A percentile compares a stretch with the other conserved stretches of the same genome.
Conservation (phyloP, 148 eudicot genomes). For the Fallopia convolvulus region DNA sequence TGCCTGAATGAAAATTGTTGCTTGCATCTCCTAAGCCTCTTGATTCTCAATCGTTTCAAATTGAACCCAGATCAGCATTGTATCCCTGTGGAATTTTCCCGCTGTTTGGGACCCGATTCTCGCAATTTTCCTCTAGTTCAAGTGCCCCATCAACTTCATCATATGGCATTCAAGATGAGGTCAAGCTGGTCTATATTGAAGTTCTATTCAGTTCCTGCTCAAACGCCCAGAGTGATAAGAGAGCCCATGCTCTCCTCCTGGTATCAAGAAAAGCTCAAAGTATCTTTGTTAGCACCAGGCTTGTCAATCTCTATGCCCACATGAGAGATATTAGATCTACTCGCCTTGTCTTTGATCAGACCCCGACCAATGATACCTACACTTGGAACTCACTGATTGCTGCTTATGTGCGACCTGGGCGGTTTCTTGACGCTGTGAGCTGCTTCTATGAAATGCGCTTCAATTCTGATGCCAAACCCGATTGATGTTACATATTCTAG, state of each 20-base stretch:
- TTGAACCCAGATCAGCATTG: slow-evolving; percentile 22
- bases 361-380: slow-evolving; percentile 45
- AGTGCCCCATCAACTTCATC: slow-evolving; percentile 17
- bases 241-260: slow-evolving; percentile 49
- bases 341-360: slow-evolving; percentile 34
- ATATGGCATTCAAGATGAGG: slow-evolving; percentile 21
- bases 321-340: slow-evolving; percentile 45
- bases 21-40: neutral
- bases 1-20: slow-evolving; percentile 8
- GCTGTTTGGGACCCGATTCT: slow-evolving; percentile 16
- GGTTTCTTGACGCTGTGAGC: slow-evolving; percentile 34
- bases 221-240: slow-evolving; percentile 23
- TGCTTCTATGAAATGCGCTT: slow-evolving; percentile 42
- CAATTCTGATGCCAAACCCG: slow-evolving; percentile 45
- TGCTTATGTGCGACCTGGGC: slow-evolving; percentile 47
- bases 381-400: slow-evolving; percentile 76
- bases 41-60: neutral
- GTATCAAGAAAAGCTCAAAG: slow-evolving; percentile 50
- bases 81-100: slow-evolving; percentile 20
- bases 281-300: slow-evolving; percentile 42
- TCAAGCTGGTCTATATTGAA: slow-evolving; percentile 39
- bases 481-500: slow-evolving; percentile 78
- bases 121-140: slow-evolving; percentile 23
- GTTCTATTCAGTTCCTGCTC: slow-evolving; percentile 36
- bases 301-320: slow-evolving; percentile 54